Conservation (phyloP, 768 basidiomycete species). For the Phaeolepiota aurea region DNA sequence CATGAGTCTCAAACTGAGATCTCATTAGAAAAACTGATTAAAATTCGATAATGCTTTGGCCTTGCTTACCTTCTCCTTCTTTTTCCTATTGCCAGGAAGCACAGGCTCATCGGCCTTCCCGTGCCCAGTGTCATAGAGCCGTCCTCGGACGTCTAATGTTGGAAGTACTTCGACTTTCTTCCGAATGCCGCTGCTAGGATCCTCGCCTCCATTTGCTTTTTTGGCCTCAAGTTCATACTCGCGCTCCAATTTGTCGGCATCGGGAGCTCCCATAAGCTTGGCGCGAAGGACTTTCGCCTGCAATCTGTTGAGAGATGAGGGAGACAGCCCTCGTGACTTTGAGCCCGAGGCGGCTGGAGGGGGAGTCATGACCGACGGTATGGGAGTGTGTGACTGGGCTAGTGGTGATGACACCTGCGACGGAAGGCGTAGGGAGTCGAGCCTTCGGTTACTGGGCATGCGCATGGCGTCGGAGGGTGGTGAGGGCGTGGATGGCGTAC, state of each 20-base stretch:
- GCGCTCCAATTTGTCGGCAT: constrained; percentile 70
- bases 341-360: constrained; percentile 23
- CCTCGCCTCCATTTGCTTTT: constrained; percentile 35
- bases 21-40: constrained; percentile 4
- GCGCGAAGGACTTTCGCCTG: constrained; percentile 92
- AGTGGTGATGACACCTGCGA: constrained; percentile 55
- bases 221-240: constrained; percentile 74
- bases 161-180: constrained; percentile 80
- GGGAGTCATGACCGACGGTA: constrained; percentile 89
- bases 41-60: constrained; percentile 3
- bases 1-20: constrained; percentile 83
- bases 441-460: constrained; percentile 35
- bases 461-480: constrained; percentile 28
- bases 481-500: constrained; percentile 53
- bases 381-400: constrained; percentile 66
- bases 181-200: constrained; percentile 32
- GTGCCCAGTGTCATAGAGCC: constrained; percentile 85
- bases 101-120: constrained; percentile 49
- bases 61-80: constrained; percentile 68
- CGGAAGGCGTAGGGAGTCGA: constrained; percentile 55
- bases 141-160: constrained; percentile 76
- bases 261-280: constrained; percentile 73
- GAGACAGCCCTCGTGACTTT: constrained; percentile 46
- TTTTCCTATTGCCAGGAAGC: constrained; percentile 66
- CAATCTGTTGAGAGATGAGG: constrained; percentile 80